Evolutionary conservation across 768 basidiomycete genomes (phyloP), one percentile per base, ranked within the genome.

Genomic region (Paxillus rubicundulus): DNA sequence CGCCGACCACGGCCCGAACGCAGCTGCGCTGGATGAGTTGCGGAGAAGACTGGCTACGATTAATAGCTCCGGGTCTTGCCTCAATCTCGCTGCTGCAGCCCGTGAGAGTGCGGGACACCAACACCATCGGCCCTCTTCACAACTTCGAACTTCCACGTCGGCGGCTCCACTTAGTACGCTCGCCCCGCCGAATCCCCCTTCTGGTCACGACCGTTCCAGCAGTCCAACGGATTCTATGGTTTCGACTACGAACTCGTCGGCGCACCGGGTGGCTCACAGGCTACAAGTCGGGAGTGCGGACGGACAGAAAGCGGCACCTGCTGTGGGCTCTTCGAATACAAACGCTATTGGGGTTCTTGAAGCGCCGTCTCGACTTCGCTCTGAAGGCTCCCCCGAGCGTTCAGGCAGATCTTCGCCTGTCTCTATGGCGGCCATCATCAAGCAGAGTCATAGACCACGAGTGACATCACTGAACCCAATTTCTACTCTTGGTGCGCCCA

Each of bases 191-290:
- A 57, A 61, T 41, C 45, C 52, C 1, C 27, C 58, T 32, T 17
- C 44, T 1, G 45, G 32, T 3, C 67, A 72, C 13, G 85, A 86
- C 28, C 78, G 87, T 32, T 86, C 89, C 2, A 68, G 74, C 44
- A 95, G 91, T 61, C 93, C 92, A 0, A 85, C 92, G 0, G 93
- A 92, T 27, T 94, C 92, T 0, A 79, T 89, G 1, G 68, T 87
- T 6, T 93, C 92, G 3, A 81, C 81, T 5, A 70, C 85, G 1
- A 87, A 86, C 57, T 87, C 87, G 0, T 76, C 80, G 10, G 77
- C 79, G 1, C 74, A 85, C 49, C 76, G 80, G 18, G 78, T 78
- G 3, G 66, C 78, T 13, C 85, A 84, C 55, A 76, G 85, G 36
- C 66, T 90, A 40, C 87, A 88, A 24, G 75, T 88, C 13, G 87